Percentiles rank a stretch among this genome's conserved stretches.
These are phyloP conservation scores for Microbotryum intermedium DNA, from an alignment of 1,284 basidiomycete genomes.

Conservation along the genomic window DNA sequence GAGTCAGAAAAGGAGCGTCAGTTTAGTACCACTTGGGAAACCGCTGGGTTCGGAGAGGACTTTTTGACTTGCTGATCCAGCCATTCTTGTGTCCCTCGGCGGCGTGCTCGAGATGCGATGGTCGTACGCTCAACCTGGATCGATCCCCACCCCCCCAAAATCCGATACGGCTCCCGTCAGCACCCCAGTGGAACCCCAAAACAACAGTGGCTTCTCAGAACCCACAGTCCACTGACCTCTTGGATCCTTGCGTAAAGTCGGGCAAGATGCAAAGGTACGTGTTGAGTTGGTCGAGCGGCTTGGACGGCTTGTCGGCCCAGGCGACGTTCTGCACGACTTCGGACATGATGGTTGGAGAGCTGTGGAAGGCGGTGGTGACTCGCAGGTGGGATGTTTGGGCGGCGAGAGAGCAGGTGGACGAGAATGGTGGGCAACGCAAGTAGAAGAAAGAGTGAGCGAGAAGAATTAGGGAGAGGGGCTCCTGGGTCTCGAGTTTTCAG, in stretches of 20 bases:
- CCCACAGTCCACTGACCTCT: too few relatives aligned
- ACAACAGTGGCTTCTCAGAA: too few relatives aligned
- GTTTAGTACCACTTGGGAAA: neutral
- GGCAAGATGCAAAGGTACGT: slow-evolving; percentile 17
- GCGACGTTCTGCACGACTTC: neutral
- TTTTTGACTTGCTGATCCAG: slow-evolving; percentile 12
- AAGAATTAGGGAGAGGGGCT: too few relatives aligned
- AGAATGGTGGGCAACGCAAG: too few relatives aligned
- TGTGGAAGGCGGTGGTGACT: too few relatives aligned
- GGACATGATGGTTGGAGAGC: slow-evolving; percentile 4
- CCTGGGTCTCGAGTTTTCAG: too few relatives aligned
- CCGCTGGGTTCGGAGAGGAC: neutral
- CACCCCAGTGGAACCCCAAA: too few relatives aligned
- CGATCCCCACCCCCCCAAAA: too few relatives aligned
- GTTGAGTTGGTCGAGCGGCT: slow-evolving; percentile 10
- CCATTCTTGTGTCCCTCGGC: slow-evolving; percentile 10
- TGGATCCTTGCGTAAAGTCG: slow-evolving; percentile 12
- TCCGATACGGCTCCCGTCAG: too few relatives aligned
- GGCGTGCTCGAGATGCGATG: slow-evolving; percentile 20
- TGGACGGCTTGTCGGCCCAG: slow-evolving; percentile 13
- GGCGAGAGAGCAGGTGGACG: too few relatives aligned
- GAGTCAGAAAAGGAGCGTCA: neutral
- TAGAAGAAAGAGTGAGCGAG: too few relatives aligned
- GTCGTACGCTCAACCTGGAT: slow-evolving; percentile 14
- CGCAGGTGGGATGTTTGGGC: too few relatives aligned